phyloP scores from a whole-genome alignment of 2,329 filamentous ascomycete genomes.

The Phaeosphaeriaceae sp. region DNA sequence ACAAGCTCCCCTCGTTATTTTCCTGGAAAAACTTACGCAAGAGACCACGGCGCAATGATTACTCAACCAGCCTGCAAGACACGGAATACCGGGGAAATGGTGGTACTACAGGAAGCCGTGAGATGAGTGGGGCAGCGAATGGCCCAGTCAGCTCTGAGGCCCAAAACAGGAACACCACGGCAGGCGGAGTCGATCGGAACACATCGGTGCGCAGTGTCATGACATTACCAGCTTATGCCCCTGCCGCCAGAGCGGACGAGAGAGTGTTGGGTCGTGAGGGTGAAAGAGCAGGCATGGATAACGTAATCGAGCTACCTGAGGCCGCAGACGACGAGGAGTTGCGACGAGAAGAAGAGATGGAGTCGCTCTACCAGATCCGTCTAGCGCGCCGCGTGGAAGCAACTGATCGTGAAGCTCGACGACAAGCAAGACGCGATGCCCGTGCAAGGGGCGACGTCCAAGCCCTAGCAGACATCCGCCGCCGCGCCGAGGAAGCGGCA shows the following conservation, averaged over 20 bases:
- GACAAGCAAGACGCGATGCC: slow-evolving; percentile 73
- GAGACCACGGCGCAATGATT: slow-evolving; percentile 36
- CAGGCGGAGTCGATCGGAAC: slow-evolving; percentile 71
- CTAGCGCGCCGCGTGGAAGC: slow-evolving; percentile 75
- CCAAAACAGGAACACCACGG: slow-evolving; percentile 36
- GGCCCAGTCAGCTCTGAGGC: too few species aligned
- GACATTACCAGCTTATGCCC: slow-evolving; percentile 86
- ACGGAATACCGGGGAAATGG: slow-evolving; percentile 33
- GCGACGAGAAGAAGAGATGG: slow-evolving; percentile 88
- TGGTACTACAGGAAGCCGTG: slow-evolving; percentile 29
- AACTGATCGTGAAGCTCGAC: slow-evolving; percentile 77
- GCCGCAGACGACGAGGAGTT: slow-evolving; percentile 79
- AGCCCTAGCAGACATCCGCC: slow-evolving; percentile 67
- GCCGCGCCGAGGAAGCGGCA: slow-evolving; percentile 54
- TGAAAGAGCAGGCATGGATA: slow-evolving; percentile 88
- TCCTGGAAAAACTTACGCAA: slow-evolving; percentile 37
- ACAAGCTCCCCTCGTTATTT: slow-evolving; percentile 42
- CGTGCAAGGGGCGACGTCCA: slow-evolving; percentile 72
- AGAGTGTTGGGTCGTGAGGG: slow-evolving; percentile 86
- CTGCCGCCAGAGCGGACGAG: slow-evolving; percentile 74
- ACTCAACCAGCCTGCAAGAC: slow-evolving; percentile 44
- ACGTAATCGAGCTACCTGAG: slow-evolving; percentile 84
- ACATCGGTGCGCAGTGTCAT: slow-evolving; percentile 92
- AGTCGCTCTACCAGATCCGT: slow-evolving; percentile 87
- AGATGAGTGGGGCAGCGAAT: slow-evolving; percentile 36